Conservation (phyloP, 1,284 basidiomycete species). For the Ganoderma multipileum region DNA sequence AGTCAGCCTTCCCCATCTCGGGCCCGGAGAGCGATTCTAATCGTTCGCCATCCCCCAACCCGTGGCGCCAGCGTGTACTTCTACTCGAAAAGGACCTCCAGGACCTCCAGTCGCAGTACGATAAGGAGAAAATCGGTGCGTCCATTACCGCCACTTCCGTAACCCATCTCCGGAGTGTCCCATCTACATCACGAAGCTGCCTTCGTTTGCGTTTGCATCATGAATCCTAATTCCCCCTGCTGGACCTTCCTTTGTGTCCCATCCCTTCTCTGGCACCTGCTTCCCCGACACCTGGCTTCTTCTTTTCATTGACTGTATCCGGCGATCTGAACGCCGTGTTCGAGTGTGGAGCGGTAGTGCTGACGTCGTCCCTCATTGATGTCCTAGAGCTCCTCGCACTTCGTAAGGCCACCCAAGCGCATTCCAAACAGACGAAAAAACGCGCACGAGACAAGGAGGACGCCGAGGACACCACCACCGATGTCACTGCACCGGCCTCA, state of each 20-base stretch:
- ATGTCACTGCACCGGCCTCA: conserved; percentile 5
- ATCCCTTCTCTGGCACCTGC: neutral
- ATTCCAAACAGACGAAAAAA: conserved; percentile 6
- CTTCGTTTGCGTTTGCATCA: neutral
- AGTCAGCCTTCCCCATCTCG: conserved; percentile 41
- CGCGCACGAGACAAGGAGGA: neutral
- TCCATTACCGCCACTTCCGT: neutral
- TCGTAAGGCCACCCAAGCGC: conserved; percentile 21
- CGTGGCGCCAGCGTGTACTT: conserved; percentile 55
- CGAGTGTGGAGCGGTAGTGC: neutral
- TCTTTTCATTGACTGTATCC: neutral
- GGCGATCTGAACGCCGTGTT: neutral
- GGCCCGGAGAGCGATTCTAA: neutral
- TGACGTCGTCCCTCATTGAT: conserved; percentile 2
- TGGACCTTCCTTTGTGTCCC: conserved; percentile 16
- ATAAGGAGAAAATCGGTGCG: conserved; percentile 51
- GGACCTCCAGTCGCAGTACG: conserved; percentile 47
- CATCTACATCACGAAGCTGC: conserved; percentile 16
- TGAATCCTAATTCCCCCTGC: conserved; percentile 6
- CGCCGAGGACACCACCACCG: conserved; percentile 3
- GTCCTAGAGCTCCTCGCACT: conserved; percentile 26
- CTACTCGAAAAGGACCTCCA: conserved; percentile 50
- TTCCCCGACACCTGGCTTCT: conserved; percentile 1
- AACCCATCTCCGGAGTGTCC: neutral
- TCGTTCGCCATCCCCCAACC: conserved; percentile 30